phyloP scores from a whole-genome alignment of 179 eudicot species.

The Heliamphora ciliata region DNA sequence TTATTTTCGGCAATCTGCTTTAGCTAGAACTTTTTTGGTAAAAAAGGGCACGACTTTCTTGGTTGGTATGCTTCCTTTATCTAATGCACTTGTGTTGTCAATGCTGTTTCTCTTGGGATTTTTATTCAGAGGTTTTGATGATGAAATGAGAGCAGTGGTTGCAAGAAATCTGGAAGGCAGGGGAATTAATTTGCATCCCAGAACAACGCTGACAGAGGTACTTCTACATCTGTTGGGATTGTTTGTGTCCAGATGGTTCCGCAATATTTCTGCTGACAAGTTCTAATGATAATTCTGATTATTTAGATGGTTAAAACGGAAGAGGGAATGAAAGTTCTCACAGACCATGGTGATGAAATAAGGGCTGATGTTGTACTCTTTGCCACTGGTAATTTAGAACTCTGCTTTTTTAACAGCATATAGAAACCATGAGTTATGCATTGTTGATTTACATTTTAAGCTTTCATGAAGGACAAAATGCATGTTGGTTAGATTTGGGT shows the following conservation, averaged over 20 bases:
- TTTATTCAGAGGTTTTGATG: slow-evolving; percentile 86
- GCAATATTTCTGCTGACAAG: background rate
- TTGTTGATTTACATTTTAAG: slow-evolving; percentile 2
- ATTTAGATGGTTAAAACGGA: slow-evolving; percentile 69
- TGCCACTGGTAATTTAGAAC: slow-evolving; percentile 65
- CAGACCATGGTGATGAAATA: slow-evolving; percentile 90
- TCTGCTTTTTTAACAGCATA: slow-evolving; percentile 1
- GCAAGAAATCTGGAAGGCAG: slow-evolving; percentile 93
- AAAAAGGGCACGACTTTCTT: background rate
- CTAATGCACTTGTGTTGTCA: background rate
- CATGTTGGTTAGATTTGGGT: background rate
- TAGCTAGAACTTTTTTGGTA: background rate
- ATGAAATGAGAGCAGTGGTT: slow-evolving; percentile 95
- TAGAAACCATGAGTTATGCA: background rate
- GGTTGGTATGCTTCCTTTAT: background rate
- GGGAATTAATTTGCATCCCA: slow-evolving; percentile 76
- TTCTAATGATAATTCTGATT: background rate
- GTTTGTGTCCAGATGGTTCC: background rate
- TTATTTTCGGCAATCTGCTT: background rate
- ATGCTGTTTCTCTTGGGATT: slow-evolving; percentile 8
- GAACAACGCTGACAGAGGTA: slow-evolving; percentile 73
- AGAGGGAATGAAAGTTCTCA: slow-evolving; percentile 65
- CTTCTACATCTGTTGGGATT: background rate
- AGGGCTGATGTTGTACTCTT: slow-evolving; percentile 88
- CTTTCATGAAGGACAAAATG: background rate